Conservation (phyloP, 2,329 filamentous ascomycete genomes). For the Fusarium poae region DNA sequence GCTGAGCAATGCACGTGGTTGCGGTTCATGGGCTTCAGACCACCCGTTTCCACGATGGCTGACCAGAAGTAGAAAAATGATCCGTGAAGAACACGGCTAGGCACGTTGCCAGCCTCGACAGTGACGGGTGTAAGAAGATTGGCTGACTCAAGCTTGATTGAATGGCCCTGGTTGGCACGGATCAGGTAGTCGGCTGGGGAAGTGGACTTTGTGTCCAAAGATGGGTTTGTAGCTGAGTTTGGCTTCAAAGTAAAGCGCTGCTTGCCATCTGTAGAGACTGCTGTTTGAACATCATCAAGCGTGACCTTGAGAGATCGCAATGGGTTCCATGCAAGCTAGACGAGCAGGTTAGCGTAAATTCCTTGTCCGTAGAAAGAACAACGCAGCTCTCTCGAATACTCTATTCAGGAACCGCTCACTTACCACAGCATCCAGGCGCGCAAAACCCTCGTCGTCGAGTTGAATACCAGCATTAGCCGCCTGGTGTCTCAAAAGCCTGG, state of each 20-base stretch:
- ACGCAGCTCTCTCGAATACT: not conserved
- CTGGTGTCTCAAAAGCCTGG: constrained; percentile 68
- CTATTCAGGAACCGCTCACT: constrained; percentile 51
- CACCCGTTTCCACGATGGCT: constrained; percentile 79
- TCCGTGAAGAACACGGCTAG: constrained; percentile 82
- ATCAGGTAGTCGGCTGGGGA: constrained; percentile 82
- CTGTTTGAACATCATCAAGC: constrained; percentile 76
- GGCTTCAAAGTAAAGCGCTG: constrained; percentile 87
- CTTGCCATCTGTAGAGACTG: constrained; percentile 85
- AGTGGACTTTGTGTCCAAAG: constrained; percentile 45
- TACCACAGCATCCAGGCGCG: constrained; percentile 69
- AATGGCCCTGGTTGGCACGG: constrained; percentile 95
- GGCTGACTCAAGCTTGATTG: constrained; percentile 79
- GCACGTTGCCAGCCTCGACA: constrained; percentile 68
- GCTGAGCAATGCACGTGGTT: constrained; percentile 93
- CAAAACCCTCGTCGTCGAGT: constrained; percentile 71
- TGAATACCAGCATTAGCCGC: constrained; percentile 67
- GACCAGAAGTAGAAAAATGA: constrained; percentile 88
- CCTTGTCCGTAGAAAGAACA: too few relatives aligned
- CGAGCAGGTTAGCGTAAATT: constrained; percentile 11
- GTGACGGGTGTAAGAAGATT: constrained; percentile 78
- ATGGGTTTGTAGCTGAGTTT: constrained; percentile 52
- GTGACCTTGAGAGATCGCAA: constrained; percentile 79
- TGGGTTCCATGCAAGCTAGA: constrained; percentile 66
- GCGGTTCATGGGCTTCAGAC: constrained; percentile 82